Base-by-base conservation (phyloP, 495 filamentous ascomycete genomes). In the Opeltia flavorubescens region DNA sequence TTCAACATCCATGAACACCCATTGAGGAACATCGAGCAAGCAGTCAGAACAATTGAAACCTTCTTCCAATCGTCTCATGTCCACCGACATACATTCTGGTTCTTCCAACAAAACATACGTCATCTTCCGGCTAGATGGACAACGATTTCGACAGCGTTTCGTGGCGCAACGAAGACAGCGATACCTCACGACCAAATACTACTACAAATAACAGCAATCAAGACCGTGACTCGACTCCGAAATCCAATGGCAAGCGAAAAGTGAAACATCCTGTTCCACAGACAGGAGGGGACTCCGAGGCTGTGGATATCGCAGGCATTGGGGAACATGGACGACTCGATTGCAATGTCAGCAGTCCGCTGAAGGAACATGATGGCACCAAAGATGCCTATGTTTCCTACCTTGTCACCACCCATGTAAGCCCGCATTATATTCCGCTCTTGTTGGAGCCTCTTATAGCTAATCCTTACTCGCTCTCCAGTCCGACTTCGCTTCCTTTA, bases 361-460 rank as follows among this genome's bases (percentile, higher is more conserved):
- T 86, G 55, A 95, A 95, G 60, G 91, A 95, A 65, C 86, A 84
- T 54, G 87, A 95, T 57, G 89, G 93, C n/a, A 93, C 88, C 43
- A 95, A 95, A 64, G 89, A 96, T 66, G 83, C 86, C 42, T 98
- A 89, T 68, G 81, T 96, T 42, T 95, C 89, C 6, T 98, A 96
- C 65, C 66, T 88, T 23, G 86, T 96, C 49, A 88, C 86, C 36
- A 95, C 93, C 23, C 70, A 84, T 65, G 91, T 95, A 68, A 34
- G 78, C 70, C 34, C 44, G 20, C 27, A 15, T 26, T 27, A 2
- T 13, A 31, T 31, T 41, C 12, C 21, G 12, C 38, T 3, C 38
- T 21, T n/a, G n/a, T n/a, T n/a, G n/a, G n/a, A n/a, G n/a, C n/a
- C n/a, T n/a, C n/a, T n/a, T n/a, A n/a, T n/a, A n/a, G n/a, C n/a